Base-by-base conservation (phyloP, 257 asterid genomes). In the Linderniella brevidens region DNA sequence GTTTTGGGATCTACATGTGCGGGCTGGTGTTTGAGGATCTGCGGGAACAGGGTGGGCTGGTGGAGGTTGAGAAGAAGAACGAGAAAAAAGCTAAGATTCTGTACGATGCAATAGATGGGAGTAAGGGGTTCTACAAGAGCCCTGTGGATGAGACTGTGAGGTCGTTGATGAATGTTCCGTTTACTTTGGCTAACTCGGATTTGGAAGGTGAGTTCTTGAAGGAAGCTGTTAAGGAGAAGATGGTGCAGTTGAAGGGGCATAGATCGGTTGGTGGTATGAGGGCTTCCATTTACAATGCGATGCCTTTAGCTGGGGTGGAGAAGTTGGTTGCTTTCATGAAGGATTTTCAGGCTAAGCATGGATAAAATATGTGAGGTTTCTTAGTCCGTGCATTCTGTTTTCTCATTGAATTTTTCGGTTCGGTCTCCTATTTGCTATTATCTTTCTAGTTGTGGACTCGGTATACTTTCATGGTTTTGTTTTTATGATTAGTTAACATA, bases 201-300 rank as follows among this genome's bases (percentile, higher is more conserved):
- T 58, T 88, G 65, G 97, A 88, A 54, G 86, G 79, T 1, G 95
- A 82, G 64, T 87, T 87, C 36, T 54, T 87, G 35, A 83, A 83
- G 86, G 92, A 76, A 60, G 97, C 95, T n/a, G 80, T 83, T 0
- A 75, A 71, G 62, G 95, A 83, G 78, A 74, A 80, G 77, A 88
- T 88, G 97, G 74, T 83, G 80, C 95, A 87, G 81, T 80, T 87
- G 9, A 86, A 86, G 66, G 97, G 97, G 54, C 97, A 88, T 37
- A 64, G 95, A 25, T 83, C 95, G 1, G 97, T 88, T 10, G 97
- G 97, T 4, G 95, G 97, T 4, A 88, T 83, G 92, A 88, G 97
- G 54, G 97, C 97, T 65, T 88, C 97, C 2, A 88, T 88, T 17
- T 88, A 88, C 68, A 88, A 88, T 56, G 97, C 97, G 0, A 88